These are phyloP conservation scores for Russula virescens DNA, from an alignment of 768 basidiomycete species.

Conservation along the genomic window DNA sequence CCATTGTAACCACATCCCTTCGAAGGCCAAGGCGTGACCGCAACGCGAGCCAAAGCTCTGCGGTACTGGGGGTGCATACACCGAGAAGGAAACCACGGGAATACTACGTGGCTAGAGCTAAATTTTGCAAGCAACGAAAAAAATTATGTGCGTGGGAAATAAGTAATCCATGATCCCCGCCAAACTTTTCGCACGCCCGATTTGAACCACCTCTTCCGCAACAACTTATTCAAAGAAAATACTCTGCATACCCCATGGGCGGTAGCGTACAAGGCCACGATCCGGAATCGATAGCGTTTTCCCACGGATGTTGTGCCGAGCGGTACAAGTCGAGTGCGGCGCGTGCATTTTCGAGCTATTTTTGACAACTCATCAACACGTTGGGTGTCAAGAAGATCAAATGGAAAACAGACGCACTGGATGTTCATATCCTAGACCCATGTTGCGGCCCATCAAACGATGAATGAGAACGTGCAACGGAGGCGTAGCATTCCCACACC, in stretches of 20 bases:
- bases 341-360: slow-evolving; percentile 44
- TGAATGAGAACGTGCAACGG: slow-evolving; percentile 40
- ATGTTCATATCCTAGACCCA: slow-evolving; percentile 41
- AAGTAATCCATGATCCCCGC: background rate
- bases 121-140: background rate
- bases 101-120: background rate
- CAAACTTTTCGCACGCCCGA: slow-evolving; percentile 2
- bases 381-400: background rate
- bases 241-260: slow-evolving; percentile 21
- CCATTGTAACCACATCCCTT: background rate
- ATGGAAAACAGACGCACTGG: slow-evolving; percentile 38
- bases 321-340: slow-evolving; percentile 50
- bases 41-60: background rate
- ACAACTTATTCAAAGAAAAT: slow-evolving; percentile 8
- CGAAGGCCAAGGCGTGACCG: background rate
- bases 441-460: slow-evolving; percentile 41
- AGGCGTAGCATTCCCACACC: slow-evolving; percentile 29
- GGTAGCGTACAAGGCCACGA: slow-evolving; percentile 39
- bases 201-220: background rate
- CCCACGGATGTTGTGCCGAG: slow-evolving; percentile 45
- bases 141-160: background rate
- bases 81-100: background rate
- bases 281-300: slow-evolving; percentile 38
- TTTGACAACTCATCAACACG: background rate
- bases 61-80: slow-evolving; percentile 1